Percentiles rank a stretch among this genome's conserved stretches.
These are phyloP conservation scores for Isatis lusitanica DNA, from an alignment of 441 rosid genomes.

Conservation along the genomic window DNA sequence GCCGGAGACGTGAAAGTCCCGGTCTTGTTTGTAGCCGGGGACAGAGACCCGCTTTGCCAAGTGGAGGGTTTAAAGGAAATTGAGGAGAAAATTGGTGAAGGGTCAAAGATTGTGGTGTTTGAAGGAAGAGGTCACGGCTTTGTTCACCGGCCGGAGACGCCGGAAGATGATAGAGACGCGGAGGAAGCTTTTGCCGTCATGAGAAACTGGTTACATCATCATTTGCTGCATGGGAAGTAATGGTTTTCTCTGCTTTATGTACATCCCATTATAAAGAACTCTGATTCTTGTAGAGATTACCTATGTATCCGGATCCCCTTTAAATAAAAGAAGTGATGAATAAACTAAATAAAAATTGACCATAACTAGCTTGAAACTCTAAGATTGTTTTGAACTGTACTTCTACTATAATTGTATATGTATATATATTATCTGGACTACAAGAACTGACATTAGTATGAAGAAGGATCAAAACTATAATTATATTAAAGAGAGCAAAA, in stretches of 20 bases:
- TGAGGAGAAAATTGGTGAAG: slow-evolving; percentile 47
- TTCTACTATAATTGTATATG: too few species aligned
- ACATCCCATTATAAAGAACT: background rate
- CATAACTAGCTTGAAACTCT: too few species aligned
- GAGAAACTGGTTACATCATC: slow-evolving; percentile 73
- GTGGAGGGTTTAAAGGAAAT: slow-evolving; percentile 45
- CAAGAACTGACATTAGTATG: too few species aligned
- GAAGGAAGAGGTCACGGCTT: slow-evolving; percentile 76
- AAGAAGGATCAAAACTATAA: too few species aligned
- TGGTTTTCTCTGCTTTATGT: background rate
- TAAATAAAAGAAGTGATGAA: background rate
- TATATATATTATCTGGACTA: too few species aligned
- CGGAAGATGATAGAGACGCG: slow-evolving; percentile 78
- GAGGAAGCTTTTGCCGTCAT: slow-evolving; percentile 62
- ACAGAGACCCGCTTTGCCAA: slow-evolving; percentile 64
- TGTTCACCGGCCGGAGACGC: slow-evolving; percentile 68
- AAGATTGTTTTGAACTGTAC: too few species aligned
- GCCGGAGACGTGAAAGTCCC: slow-evolving; percentile 62
- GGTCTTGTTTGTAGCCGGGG: slow-evolving; percentile 69
- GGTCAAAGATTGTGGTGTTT: slow-evolving; percentile 55
- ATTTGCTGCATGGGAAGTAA: slow-evolving; percentile 24
- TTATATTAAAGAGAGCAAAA: too few species aligned
- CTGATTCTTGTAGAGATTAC: background rate
- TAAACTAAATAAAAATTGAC: background rate
- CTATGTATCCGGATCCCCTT: background rate